Conservation (phyloP, 2,329 filamentous ascomycete species). For the Fusarium sarcochroum region DNA sequence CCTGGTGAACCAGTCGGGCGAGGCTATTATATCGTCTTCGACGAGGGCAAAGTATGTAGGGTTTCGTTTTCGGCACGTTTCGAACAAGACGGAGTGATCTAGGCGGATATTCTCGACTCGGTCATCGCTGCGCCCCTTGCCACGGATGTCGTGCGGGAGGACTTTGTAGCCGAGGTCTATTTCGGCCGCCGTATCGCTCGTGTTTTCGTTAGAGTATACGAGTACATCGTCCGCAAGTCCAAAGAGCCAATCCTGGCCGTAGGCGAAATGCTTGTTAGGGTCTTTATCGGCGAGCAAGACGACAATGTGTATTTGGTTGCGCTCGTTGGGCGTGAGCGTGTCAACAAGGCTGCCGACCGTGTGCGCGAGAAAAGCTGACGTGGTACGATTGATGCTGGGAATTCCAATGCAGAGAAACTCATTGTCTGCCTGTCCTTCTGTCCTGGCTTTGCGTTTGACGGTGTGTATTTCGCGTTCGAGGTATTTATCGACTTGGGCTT, state of each 20-base stretch:
- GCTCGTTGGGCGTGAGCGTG: constrained; percentile 50
- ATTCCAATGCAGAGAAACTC: constrained; percentile 53
- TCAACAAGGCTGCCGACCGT: constrained; percentile 53
- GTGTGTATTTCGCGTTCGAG: constrained; percentile 41
- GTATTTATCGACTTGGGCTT: constrained; percentile 45
- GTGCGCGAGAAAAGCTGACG: constrained; percentile 48
- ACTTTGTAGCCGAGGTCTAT: constrained; percentile 31
- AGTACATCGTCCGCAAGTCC: constrained; percentile 53
- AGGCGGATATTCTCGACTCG: constrained; percentile 53
- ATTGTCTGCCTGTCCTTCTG: constrained; percentile 14
- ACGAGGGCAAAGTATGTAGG: constrained; percentile 55
- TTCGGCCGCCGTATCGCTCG: background rate
- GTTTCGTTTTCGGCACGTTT: constrained; percentile 49
- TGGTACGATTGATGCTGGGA: constrained; percentile 53
- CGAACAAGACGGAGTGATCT: constrained; percentile 53
- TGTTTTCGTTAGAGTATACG: constrained; percentile 43
- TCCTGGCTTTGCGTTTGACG: constrained; percentile 20
- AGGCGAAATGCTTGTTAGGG: constrained; percentile 52
- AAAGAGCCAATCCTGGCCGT: constrained; percentile 51
- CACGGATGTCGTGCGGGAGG: constrained; percentile 43
- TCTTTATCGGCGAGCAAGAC: constrained; percentile 54
- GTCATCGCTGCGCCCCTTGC: constrained; percentile 45
- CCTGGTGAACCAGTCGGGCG: constrained; percentile 52
- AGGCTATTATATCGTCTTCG: constrained; percentile 56
- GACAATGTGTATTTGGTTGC: constrained; percentile 51